These are phyloP conservation scores for Cinchona pubescens DNA, from an alignment of 257 asterid species.

Conservation along the genomic window DNA sequence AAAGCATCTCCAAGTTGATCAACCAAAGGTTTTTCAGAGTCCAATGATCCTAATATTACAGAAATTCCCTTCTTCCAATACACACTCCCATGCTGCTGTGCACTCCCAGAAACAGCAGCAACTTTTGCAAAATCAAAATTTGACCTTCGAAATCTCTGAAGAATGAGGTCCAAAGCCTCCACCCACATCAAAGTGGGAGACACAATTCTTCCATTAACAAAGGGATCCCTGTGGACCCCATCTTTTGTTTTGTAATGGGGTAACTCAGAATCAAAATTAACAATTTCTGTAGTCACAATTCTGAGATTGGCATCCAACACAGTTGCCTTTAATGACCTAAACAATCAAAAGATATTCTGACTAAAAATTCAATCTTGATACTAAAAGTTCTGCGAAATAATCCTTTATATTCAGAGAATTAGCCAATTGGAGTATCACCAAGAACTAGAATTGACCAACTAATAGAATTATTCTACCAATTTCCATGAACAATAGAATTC, in stretches of 20 bases:
- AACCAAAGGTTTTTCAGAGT: slow-evolving; percentile 42
- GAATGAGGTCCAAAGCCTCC: slow-evolving; percentile 79
- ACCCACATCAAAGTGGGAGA: slow-evolving; percentile 97
- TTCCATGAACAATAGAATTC: too few relatives aligned
- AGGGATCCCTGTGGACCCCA: slow-evolving; percentile 73
- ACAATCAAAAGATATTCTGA: slow-evolving; percentile 8
- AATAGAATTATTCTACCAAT: too few relatives aligned
- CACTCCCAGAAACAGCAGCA: slow-evolving; percentile 89
- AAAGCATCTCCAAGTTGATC: slow-evolving; percentile 68
- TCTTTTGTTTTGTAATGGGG: slow-evolving; percentile 84
- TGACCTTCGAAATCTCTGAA: slow-evolving; percentile 57
- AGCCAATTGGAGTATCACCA: too few relatives aligned
- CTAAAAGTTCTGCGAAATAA: too few relatives aligned
- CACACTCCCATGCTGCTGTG: slow-evolving; percentile 98
- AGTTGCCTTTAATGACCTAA: slow-evolving; percentile 90
- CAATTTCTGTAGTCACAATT: slow-evolving; percentile 60
- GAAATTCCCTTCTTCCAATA: slow-evolving; percentile 83
- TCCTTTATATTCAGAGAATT: too few relatives aligned
- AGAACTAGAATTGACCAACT: too few relatives aligned
- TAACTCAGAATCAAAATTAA: slow-evolving; percentile 74
- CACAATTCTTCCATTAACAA: slow-evolving; percentile 72
- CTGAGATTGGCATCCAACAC: slow-evolving; percentile 69
- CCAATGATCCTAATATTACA: slow-evolving; percentile 47
- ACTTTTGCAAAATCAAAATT: slow-evolving; percentile 58
- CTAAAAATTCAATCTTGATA: slow-evolving; percentile 47